Base-by-base conservation (phyloP, 2,329 filamentous ascomycete genomes). In the Fusarium cyanostomum region DNA sequence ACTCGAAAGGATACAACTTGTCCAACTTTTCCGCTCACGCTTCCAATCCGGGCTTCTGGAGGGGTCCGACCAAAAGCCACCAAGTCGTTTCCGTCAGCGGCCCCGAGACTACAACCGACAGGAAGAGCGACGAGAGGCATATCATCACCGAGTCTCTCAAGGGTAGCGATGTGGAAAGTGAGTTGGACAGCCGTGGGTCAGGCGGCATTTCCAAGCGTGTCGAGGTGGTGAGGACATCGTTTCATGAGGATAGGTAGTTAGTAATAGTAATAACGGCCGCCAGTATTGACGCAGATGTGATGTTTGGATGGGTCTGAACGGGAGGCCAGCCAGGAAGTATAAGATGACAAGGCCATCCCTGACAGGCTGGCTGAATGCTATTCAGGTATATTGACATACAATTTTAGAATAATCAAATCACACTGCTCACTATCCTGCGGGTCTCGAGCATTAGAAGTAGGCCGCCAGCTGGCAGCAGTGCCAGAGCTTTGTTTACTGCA, bases 121-220 rank as follows among this genome's bases (percentile, higher is more conserved):
- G 55, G 3, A 54, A 58, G 31, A 49, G 42, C 7, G 55, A 58
- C 9, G 50, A 58, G 18, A 38, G 50, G 10, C 50, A 41, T n/a
- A 58, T 58, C 16, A 46, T 58, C 7, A 33, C 52, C 3, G 42
- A 49, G 18, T 58, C 55, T 2, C 8, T 54, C 16, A 58, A 44
- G 21, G 55, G 21, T 6, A 55, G 51, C 27, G 55, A 54, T 12
- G 18, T 26, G 1, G 50, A 58, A 8, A 58, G 55, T 8, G 55
- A 58, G 15, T 7, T 37, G 5, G 50, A 18, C 21, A 43, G 50
- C 18, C 42, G 35, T 16, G 48, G 24, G 2, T 42, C 53, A 33
- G 5, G 46, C 2, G 55, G 55, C 10, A 58, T 58, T 26, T 53
- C 50, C 6, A 54, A 54, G 26, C 42, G 16, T 3, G 35, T 49